Percentiles rank a stretch among this genome's conserved stretches.
Evolutionary conservation across 257 asterid species (phyloP).

Genomic region (Asclepias syriaca): DNA sequence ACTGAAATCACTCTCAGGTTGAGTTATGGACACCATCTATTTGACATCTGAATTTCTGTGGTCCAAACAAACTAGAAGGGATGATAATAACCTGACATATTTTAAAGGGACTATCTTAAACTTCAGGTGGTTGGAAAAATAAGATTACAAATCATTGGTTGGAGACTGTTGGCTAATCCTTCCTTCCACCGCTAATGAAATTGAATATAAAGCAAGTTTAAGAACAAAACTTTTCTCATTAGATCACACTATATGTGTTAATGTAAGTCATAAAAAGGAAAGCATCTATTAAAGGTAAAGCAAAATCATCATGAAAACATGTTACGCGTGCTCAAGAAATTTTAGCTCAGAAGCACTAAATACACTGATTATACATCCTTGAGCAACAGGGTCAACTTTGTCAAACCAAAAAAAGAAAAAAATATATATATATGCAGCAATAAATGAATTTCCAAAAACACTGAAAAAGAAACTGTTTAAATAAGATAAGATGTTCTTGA

Average conservation of each 20-base stretch:
- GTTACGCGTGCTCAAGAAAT: constrained; percentile 31
- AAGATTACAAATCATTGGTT: neutral
- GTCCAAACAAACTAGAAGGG: neutral
- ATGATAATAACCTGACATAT: neutral
- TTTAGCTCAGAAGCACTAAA: constrained; percentile 11
- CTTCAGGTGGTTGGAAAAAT: neutral
- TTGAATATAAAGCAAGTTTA: constrained; percentile 14
- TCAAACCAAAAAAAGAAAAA: neutral
- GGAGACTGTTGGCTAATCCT: constrained; percentile 12
- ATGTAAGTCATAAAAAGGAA: constrained; percentile 14
- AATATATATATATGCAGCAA: neutral
- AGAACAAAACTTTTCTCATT: constrained; percentile 8
- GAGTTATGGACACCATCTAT: neutral
- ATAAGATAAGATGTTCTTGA: neutral
- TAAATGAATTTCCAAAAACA: neutral
- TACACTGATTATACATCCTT: constrained; percentile 1
- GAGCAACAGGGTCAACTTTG: neutral
- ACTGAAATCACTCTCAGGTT: neutral
- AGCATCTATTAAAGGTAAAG: constrained; percentile 16
- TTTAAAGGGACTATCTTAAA: neutral
- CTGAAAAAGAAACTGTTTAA: neutral
- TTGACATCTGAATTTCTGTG: neutral
- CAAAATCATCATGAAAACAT: constrained; percentile 26
- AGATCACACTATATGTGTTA: constrained; percentile 8
- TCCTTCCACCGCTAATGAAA: neutral